Percentiles rank a stretch among this genome's conserved stretches.
Conservation (phyloP, 108 stramenopile species). For the Nitzschia sp. region DNA sequence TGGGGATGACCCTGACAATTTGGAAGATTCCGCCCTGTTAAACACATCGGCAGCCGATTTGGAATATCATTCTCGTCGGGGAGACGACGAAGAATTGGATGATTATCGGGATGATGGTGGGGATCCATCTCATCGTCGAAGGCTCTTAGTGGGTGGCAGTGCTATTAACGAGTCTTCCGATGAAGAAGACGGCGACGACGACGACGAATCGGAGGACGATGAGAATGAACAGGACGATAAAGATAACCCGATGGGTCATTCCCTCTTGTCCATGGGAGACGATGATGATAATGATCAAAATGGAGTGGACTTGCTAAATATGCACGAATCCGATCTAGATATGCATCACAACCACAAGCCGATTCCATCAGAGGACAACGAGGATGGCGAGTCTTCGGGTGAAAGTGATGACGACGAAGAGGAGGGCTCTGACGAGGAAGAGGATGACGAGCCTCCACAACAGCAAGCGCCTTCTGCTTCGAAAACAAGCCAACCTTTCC, state of each 20-base stretch:
- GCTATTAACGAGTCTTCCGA: background rate
- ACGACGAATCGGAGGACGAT: constrained; percentile 17
- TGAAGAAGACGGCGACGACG: constrained; percentile 5
- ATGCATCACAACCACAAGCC: constrained; percentile 1
- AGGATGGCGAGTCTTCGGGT: background rate
- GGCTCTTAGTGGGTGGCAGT: background rate
- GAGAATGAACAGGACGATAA: constrained; percentile 6
- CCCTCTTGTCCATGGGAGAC: background rate
- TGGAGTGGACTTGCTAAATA: background rate
- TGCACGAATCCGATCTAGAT: background rate
- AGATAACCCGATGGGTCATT: constrained; percentile 3
- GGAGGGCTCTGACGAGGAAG: background rate
- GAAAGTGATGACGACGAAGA: constrained; percentile 20
- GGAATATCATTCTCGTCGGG: constrained; percentile 1
- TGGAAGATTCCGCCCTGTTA: constrained; percentile 11
- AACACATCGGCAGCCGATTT: constrained; percentile 1
- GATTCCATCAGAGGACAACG: constrained; percentile 10
- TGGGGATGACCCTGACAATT: background rate
- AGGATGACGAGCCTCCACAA: constrained; percentile 1
- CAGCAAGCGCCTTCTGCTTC: background rate
- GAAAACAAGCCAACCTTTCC: background rate
- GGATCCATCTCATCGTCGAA: background rate
- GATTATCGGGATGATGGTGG: constrained; percentile 4
- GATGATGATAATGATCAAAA: constrained; percentile 2
- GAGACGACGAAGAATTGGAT: constrained; percentile 5